Evolutionary conservation across 2,329 filamentous ascomycete genomes (phyloP).

Genomic region (Colletotrichum melonis): DNA sequence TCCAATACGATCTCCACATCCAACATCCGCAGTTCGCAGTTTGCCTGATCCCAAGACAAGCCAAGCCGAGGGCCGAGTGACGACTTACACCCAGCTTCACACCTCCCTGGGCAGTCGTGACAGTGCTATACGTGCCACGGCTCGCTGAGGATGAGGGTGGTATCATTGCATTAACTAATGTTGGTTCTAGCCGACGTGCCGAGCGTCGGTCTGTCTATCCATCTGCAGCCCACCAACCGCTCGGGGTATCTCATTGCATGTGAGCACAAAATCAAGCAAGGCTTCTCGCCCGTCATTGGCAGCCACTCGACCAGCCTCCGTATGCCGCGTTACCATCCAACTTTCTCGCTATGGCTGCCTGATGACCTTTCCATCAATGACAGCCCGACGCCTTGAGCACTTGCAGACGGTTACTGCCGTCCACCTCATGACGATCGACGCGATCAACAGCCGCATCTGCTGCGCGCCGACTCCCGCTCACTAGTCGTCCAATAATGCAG

Average conservation of each 20-base stretch:
- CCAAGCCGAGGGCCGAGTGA: constrained; percentile 15
- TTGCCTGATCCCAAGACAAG: not conserved
- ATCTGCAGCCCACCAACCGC: constrained; percentile 19
- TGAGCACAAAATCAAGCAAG: constrained; percentile 21
- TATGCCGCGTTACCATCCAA: constrained; percentile 15
- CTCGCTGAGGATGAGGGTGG: not conserved
- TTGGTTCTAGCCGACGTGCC: constrained; percentile 22
- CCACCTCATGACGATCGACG: constrained; percentile 23
- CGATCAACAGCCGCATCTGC: constrained; percentile 31
- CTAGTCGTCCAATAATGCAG: constrained; percentile 20
- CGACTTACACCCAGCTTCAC: not conserved
- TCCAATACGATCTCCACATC: constrained; percentile 26
- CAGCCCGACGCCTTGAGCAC: not conserved
- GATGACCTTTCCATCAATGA: constrained; percentile 13
- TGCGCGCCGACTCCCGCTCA: constrained; percentile 5
- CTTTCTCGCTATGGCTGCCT: constrained; percentile 2
- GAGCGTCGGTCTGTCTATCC: constrained; percentile 16
- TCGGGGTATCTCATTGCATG: constrained; percentile 34
- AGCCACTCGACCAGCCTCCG: not conserved
- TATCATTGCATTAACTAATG: constrained; percentile 22
- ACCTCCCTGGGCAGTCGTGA: not conserved
- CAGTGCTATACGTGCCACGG: not conserved
- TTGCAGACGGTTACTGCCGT: constrained; percentile 28
- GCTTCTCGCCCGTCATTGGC: constrained; percentile 20
- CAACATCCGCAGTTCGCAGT: not conserved